These are phyloP conservation scores for Exophiala sp. DNA, from an alignment of 2,329 filamentous ascomycete genomes.

Conservation along the genomic window DNA sequence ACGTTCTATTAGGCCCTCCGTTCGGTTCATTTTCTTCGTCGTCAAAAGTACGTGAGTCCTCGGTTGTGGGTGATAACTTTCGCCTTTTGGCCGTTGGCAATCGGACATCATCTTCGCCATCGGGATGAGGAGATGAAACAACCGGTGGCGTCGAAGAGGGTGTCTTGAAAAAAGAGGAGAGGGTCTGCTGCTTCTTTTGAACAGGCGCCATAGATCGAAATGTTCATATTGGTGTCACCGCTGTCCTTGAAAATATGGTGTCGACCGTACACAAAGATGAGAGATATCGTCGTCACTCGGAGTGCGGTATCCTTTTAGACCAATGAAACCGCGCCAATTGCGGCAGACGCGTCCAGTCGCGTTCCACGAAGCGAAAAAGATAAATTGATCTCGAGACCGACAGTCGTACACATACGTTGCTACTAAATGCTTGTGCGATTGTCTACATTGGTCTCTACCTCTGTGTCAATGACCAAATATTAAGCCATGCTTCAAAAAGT, in stretches of 20 bases:
- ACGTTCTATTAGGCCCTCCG: slow-evolving; percentile 5
- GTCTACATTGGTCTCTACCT: not conserved
- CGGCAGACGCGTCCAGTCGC: not conserved
- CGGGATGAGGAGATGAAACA: slow-evolving; percentile 3
- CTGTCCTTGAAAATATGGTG: no score
- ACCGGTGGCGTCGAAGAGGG: slow-evolving; percentile 4
- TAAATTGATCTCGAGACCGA: not conserved
- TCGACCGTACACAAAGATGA: no score
- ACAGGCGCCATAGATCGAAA: slow-evolving; percentile 18
- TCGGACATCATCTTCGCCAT: slow-evolving; percentile 38
- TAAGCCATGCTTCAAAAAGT: slow-evolving; percentile 12
- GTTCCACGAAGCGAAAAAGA: not conserved
- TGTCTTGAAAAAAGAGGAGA: slow-evolving; percentile 30
- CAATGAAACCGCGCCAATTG: not conserved
- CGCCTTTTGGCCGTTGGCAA: slow-evolving; percentile 42
- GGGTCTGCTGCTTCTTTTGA: slow-evolving; percentile 47
- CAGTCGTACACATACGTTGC: not conserved
- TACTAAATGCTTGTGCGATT: not conserved
- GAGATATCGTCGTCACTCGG: not conserved
- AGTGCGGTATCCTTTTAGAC: not conserved
- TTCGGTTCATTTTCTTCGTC: slow-evolving; percentile 6
- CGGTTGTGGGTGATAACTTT: slow-evolving; percentile 30
- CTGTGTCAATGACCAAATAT: not conserved
- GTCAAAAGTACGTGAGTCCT: slow-evolving; percentile 24
- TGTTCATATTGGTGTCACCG: not conserved